phyloP scores from a whole-genome alignment of 2,329 filamentous ascomycete species.

The Cryphonectria naterciae region DNA sequence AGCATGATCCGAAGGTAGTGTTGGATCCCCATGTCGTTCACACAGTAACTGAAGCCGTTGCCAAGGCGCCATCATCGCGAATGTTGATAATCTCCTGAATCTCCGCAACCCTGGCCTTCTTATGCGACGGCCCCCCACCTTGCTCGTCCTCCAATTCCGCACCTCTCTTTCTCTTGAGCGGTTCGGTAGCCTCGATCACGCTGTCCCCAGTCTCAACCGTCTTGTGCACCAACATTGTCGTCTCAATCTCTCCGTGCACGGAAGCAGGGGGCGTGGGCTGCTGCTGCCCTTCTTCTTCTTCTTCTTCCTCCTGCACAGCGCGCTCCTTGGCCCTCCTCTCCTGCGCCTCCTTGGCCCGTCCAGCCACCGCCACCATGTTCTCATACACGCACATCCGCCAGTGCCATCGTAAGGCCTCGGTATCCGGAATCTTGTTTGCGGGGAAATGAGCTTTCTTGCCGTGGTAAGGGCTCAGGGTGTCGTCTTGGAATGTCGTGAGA shows the following conservation, averaged over 20 bases:
- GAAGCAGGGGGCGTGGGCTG: neutral
- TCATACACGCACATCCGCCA: neutral
- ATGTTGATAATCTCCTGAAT: neutral
- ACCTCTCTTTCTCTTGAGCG: neutral
- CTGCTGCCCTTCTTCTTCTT: neutral
- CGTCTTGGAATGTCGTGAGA: neutral
- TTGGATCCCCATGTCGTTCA: neutral
- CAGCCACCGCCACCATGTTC: slow-evolving; percentile 1
- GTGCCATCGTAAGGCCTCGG: slow-evolving; percentile 9
- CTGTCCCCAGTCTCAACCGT: neutral
- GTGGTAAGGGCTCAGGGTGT: neutral
- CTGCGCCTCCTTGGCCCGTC: neutral
- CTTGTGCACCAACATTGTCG: neutral
- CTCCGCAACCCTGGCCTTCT: neutral
- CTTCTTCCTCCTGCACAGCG: neutral
- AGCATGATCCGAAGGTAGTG: neutral
- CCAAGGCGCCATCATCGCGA: neutral
- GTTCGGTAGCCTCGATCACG: neutral
- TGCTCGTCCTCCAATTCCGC: neutral
- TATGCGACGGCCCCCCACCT: neutral
- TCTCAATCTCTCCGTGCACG: neutral
- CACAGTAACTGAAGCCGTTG: neutral
- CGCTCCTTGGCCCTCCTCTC: neutral
- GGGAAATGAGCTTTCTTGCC: slow-evolving; percentile 31
- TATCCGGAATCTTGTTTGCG: slow-evolving; percentile 30